A percentile compares a stretch with the other conserved stretches of the same genome.
Evolutionary conservation across 108 stramenopile species (phyloP).

Genomic region (Cyclotella choctawhatcheeana): DNA sequence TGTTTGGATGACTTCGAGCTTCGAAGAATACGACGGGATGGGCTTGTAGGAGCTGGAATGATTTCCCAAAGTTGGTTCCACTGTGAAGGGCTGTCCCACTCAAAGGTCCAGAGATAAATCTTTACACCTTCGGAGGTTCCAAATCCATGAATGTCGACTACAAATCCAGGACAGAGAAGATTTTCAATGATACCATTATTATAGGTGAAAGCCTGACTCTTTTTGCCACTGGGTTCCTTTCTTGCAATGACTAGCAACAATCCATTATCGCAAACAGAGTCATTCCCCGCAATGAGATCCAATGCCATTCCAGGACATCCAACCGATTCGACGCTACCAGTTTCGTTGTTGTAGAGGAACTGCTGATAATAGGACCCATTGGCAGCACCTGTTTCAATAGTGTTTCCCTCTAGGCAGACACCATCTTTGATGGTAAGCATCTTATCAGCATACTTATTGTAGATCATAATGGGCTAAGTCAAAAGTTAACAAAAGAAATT

Average conservation of each 20-base stretch:
- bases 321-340: neutral
- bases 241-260: neutral
- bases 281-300: neutral
- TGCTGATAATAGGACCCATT: neutral
- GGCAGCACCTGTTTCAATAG: neutral
- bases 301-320: slow-evolving; percentile 1
- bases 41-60: neutral
- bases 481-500: too few species aligned
- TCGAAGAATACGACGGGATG: neutral
- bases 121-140: neutral
- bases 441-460: neutral
- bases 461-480: too few species aligned
- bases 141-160: neutral
- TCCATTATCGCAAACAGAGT: neutral
- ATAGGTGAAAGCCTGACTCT: neutral
- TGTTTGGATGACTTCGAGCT: neutral
- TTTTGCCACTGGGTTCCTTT: neutral
- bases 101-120: neutral
- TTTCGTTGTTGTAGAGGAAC: neutral
- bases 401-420: neutral
- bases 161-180: neutral
- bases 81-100: too few species aligned
- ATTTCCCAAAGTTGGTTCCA: neutral
- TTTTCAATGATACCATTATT: neutral
- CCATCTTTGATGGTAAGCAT: neutral